These are phyloP conservation scores for Agaricales sp. DNA, from an alignment of 1,284 basidiomycete species.

Conservation along the genomic window DNA sequence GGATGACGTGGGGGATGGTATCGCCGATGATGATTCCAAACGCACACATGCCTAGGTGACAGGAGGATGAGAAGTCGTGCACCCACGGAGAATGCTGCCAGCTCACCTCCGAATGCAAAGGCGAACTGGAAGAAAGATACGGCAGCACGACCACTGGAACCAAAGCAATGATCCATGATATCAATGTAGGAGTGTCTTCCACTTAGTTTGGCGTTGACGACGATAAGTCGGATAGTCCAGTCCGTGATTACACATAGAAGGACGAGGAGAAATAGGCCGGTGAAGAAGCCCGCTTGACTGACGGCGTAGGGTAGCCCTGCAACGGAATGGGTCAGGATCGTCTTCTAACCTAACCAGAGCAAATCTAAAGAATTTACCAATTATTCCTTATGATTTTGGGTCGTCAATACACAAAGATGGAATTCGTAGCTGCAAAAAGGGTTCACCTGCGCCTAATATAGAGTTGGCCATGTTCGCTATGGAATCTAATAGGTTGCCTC, in stretches of 20 bases:
- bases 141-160: constrained; percentile 76
- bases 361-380: constrained; percentile 42
- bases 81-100: constrained; percentile 3
- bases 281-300: constrained; percentile 87
- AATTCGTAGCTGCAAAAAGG: not conserved
- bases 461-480: constrained; percentile 95
- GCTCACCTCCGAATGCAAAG: constrained; percentile 89
- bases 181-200: constrained; percentile 92
- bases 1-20: constrained; percentile 92
- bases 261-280: constrained; percentile 75
- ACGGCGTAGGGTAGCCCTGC: constrained; percentile 87
- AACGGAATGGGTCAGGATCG: no score
- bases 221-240: constrained; percentile 97
- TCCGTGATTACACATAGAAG: constrained; percentile 82
- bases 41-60: constrained; percentile 76
- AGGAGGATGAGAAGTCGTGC: constrained; percentile 5
- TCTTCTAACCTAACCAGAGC: constrained; percentile 6
- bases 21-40: constrained; percentile 95
- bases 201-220: constrained; percentile 92
- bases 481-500: constrained; percentile 76
- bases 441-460: constrained; percentile 84
- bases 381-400: constrained; percentile 49
- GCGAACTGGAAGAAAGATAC: constrained; percentile 98
- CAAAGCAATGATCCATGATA: constrained; percentile 95
- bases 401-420: constrained; percentile 5